Percentiles rank a stretch among this genome's conserved stretches.
These are phyloP conservation scores for Penicillium expansum DNA, from an alignment of 2,329 filamentous ascomycete genomes.

Conservation along the genomic window DNA sequence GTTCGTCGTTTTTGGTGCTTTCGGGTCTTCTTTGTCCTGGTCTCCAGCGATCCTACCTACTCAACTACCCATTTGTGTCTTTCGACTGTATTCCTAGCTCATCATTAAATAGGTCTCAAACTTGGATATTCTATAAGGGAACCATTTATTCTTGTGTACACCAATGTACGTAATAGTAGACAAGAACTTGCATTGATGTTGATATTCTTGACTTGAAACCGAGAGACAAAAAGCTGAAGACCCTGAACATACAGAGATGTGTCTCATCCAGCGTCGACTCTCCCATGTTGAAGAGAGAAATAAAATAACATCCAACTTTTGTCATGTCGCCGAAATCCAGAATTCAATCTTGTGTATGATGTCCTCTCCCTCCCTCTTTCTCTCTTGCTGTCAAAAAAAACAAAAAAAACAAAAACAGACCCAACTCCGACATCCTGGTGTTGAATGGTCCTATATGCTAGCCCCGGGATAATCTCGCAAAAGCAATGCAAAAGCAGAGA, in stretches of 20 bases:
- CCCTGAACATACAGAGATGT: not conserved
- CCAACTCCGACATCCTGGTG: conserved; percentile 25
- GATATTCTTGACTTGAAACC: not conserved
- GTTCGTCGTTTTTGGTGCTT: not conserved
- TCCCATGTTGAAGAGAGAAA: conserved; percentile 29
- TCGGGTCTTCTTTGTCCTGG: not conserved
- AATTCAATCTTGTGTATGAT: not conserved
- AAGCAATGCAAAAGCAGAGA: not conserved
- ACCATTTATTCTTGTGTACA: not conserved
- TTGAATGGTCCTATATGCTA: conserved; percentile 9
- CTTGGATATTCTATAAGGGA: not conserved
- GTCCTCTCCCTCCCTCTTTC: not conserved
- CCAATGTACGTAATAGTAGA: not conserved
- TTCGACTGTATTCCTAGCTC: not conserved
- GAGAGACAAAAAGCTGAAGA: not conserved
- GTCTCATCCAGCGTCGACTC: not conserved
- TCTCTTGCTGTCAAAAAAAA: not conserved
- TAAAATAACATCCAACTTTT: conserved; percentile 15
- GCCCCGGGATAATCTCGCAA: not conserved
- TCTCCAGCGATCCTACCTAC: not conserved
- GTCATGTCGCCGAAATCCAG: not conserved
- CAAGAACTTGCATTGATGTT: not conserved
- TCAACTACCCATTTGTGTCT: not conserved
- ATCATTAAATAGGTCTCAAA: not conserved
- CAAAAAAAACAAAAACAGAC: not conserved